Percentiles rank a stretch among this genome's conserved stretches.
These are phyloP conservation scores for Solanum paucissectum DNA, from an alignment of 257 asterid genomes.

Conservation along the genomic window DNA sequence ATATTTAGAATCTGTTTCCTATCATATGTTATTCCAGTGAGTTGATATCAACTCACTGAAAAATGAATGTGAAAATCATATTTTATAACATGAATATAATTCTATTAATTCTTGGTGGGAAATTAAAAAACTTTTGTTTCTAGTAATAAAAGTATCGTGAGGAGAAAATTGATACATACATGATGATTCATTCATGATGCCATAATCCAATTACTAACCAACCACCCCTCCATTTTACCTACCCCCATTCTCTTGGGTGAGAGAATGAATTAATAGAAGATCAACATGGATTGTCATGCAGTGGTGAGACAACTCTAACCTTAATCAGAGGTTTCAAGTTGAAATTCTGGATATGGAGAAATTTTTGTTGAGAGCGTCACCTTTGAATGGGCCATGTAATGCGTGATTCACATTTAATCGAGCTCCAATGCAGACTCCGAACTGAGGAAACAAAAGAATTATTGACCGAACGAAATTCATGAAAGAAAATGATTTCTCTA, in stretches of 20 bases:
- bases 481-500: not conserved
- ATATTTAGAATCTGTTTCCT: too few species aligned
- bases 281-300: too few species aligned
- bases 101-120: not conserved
- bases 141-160: not conserved
- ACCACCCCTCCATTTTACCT: not conserved
- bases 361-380: rapidly evolving
- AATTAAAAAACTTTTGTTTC: not conserved
- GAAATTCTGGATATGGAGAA: not conserved
- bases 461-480: not conserved
- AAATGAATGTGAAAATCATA: not conserved
- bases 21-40: not conserved
- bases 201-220: not conserved
- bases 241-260: not conserved
- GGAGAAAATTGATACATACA: not conserved
- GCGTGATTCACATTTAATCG: not conserved
- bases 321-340: too few species aligned
- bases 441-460: too few species aligned
- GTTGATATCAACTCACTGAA: not conserved
- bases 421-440: too few species aligned
- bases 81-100: too few species aligned
- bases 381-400: rapidly evolving
- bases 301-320: not conserved
- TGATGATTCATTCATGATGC: slow-evolving; percentile 6
- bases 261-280: not conserved